Evolutionary conservation across 1,284 basidiomycete species (phyloP).

Genomic region (Tranzscheliella williamsii): DNA sequence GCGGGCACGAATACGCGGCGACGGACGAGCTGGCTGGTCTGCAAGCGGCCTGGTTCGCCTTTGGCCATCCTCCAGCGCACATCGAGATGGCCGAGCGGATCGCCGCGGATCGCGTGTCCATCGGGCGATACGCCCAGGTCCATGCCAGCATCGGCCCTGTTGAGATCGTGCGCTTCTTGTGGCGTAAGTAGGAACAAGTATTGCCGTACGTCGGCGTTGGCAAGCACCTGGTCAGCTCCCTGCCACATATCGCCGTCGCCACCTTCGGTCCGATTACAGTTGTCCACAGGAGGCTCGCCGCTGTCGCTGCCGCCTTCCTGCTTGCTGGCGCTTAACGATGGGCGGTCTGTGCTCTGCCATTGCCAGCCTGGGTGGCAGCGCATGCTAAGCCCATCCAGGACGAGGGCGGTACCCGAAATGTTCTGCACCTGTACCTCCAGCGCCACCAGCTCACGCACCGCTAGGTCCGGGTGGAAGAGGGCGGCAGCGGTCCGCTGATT

Average conservation of each 20-base stretch:
- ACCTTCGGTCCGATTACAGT: background rate
- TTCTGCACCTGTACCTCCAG: slow-evolving; percentile 60
- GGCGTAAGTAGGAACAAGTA: slow-evolving; percentile 47
- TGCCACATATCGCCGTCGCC: slow-evolving; percentile 18
- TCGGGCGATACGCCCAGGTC: slow-evolving; percentile 9
- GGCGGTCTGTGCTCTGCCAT: slow-evolving; percentile 28
- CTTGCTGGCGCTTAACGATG: background rate
- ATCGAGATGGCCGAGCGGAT: slow-evolving; percentile 46
- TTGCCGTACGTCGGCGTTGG: slow-evolving; percentile 51
- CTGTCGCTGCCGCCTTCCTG: background rate
- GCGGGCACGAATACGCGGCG: slow-evolving; percentile 3
- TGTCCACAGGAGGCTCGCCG: background rate
- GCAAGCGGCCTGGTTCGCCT: slow-evolving; percentile 50
- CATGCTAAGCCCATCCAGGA: slow-evolving; percentile 41
- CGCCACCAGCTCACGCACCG: slow-evolving; percentile 35
- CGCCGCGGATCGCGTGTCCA: slow-evolving; percentile 7
- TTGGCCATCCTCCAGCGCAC: slow-evolving; percentile 52
- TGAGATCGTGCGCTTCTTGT: background rate
- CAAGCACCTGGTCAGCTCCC: slow-evolving; percentile 14
- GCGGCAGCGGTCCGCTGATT: slow-evolving; percentile 25
- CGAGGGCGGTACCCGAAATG: slow-evolving; percentile 26
- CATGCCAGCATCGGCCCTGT: background rate
- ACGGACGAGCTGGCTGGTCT: slow-evolving; percentile 25
- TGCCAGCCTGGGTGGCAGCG: slow-evolving; percentile 21
- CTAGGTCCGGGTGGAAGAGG: slow-evolving; percentile 17